Conservation (phyloP, 2,329 filamentous ascomycete species). For the Coniochaeta prunicola region DNA sequence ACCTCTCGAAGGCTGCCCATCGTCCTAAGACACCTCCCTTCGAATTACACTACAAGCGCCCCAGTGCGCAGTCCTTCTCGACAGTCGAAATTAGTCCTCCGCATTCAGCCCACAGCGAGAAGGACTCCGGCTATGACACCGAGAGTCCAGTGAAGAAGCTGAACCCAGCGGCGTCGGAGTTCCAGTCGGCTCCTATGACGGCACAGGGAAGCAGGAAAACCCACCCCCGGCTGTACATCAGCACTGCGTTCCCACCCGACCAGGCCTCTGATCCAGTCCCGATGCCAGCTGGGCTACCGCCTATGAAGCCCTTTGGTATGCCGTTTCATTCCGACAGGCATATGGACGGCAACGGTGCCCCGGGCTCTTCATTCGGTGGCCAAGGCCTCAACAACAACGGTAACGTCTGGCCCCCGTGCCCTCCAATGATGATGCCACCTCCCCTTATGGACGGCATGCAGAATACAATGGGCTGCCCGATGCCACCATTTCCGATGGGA, state of each 20-base stretch:
- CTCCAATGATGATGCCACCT: not conserved
- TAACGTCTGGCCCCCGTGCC: not conserved
- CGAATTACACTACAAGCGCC: not conserved
- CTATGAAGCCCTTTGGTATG: not conserved
- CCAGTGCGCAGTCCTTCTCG: not conserved
- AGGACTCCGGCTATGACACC: slow-evolving; percentile 1
- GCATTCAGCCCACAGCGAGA: not conserved
- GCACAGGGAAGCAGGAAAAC: not conserved
- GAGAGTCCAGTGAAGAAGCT: slow-evolving; percentile 9
- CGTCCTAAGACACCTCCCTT: not conserved
- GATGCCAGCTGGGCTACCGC: not conserved
- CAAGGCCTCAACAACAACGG: not conserved
- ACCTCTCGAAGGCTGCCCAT: not conserved
- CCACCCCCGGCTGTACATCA: not conserved
- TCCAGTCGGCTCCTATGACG: slow-evolving; percentile 7
- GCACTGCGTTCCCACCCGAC: not conserved
- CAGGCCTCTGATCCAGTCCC: not conserved
- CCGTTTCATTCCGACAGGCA: not conserved
- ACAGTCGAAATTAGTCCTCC: not conserved
- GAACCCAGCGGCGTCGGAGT: slow-evolving; percentile 17
- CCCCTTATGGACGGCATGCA: not conserved
- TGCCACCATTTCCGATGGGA: not conserved
- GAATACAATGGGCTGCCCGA: not conserved
- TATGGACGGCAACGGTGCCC: not conserved
- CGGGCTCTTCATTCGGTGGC: not conserved